These are phyloP conservation scores for Neofusicoccum cordaticola DNA, from an alignment of 2,329 filamentous ascomycete species.

Conservation along the genomic window DNA sequence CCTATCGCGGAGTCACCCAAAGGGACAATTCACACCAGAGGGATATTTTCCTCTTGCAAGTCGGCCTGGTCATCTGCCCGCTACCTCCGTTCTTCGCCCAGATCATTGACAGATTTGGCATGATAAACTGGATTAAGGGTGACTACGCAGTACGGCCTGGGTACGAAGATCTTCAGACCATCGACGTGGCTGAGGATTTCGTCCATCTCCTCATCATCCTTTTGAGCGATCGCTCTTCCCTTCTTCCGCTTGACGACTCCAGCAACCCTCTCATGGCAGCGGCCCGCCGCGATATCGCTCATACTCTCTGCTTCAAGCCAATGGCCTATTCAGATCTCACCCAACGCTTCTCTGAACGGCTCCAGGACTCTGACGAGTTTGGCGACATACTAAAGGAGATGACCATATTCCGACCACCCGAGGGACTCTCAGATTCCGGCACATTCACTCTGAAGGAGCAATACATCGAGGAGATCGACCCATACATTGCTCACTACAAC, in stretches of 20 bases:
- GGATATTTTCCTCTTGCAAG: conserved; percentile 91
- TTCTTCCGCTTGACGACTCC: conserved; percentile 68
- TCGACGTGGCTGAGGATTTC: conserved; percentile 95
- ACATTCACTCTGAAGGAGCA: conserved; percentile 89
- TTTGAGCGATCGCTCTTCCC: conserved; percentile 79
- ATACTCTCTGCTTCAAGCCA: conserved; percentile 94
- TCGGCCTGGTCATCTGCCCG: conserved; percentile 81
- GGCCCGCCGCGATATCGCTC: conserved; percentile 85
- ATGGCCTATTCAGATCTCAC: conserved; percentile 91
- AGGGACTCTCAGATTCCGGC: conserved; percentile 87
- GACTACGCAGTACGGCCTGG: conserved; percentile 68
- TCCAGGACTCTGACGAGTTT: conserved; percentile 86
- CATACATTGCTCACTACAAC: conserved; percentile 92
- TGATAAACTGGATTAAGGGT: conserved; percentile 83
- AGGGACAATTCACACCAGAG: conserved; percentile 91
- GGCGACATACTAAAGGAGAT: conserved; percentile 80
- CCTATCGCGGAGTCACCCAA: conserved; percentile 84
- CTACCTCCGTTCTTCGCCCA: conserved; percentile 81
- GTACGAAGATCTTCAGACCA: conserved; percentile 81
- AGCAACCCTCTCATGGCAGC: conserved; percentile 63
- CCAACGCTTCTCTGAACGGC: conserved; percentile 79
- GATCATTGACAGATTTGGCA: conserved; percentile 86
- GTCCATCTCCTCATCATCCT: conserved; percentile 89
- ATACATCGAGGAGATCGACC: conserved; percentile 84
- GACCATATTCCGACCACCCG: conserved; percentile 83